Percentiles rank a stretch among this genome's conserved stretches.
These are phyloP conservation scores for Chaetoscypha palmicola DNA, from an alignment of 2,329 filamentous ascomycete species.

Conservation along the genomic window DNA sequence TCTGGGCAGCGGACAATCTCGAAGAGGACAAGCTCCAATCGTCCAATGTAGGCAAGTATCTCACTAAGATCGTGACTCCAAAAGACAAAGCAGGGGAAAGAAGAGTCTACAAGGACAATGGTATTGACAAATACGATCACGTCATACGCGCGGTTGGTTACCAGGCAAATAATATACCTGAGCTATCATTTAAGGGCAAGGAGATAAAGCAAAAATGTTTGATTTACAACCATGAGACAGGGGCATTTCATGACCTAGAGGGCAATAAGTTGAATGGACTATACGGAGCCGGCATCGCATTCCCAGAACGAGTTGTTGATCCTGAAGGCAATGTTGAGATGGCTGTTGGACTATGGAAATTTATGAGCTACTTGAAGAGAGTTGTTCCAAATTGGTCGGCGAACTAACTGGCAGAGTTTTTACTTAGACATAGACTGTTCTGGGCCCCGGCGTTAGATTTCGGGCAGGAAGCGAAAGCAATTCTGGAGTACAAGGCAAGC, in stretches of 20 bases:
- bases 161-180: slow-evolving; percentile 42
- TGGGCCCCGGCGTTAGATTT: too few species aligned
- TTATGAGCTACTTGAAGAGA: slow-evolving; percentile 54
- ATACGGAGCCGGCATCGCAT: slow-evolving; percentile 57
- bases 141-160: slow-evolving; percentile 56
- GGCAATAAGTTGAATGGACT: slow-evolving; percentile 42
- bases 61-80: slow-evolving; percentile 26
- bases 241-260: slow-evolving; percentile 40
- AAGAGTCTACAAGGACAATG: slow-evolving; percentile 40
- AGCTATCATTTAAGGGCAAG: slow-evolving; percentile 32
- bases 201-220: slow-evolving; percentile 15
- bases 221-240: slow-evolving; percentile 34
- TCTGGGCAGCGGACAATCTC: slow-evolving; percentile 51
- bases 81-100: slow-evolving; percentile 14
- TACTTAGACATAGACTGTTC: too few species aligned
- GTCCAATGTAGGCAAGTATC: slow-evolving; percentile 24
- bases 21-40: slow-evolving; percentile 42
- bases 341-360: slow-evolving; percentile 58
- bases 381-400: slow-evolving; percentile 50
- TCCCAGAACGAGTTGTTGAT: slow-evolving; percentile 53
- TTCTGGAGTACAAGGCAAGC: too few species aligned
- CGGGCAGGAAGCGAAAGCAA: too few species aligned
- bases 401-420: too few species aligned
- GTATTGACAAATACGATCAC: slow-evolving; percentile 44
- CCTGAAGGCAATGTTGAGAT: slow-evolving; percentile 54